Base-by-base conservation (phyloP, 768 basidiomycete species). In the Mycena haematopus region DNA sequence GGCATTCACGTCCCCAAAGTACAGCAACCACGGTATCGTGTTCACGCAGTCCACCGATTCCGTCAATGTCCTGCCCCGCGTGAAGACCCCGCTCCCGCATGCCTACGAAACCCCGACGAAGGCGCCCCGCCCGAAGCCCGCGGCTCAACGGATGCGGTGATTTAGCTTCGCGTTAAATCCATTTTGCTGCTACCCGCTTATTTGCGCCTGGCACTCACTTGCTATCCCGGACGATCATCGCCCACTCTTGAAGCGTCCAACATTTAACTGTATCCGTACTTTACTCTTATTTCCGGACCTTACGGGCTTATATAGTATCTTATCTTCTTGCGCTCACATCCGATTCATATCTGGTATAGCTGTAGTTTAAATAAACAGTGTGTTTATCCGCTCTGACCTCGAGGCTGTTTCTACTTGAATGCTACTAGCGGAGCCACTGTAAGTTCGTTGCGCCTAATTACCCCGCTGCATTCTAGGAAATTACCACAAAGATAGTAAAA, bases 1-100 rank as follows among this genome's bases (percentile, higher is more conserved):
- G 65, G 75, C 73, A 17, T 75, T 73, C 60, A 76, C 75, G 38
- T 72, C 73, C 9, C 70, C 67, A 14, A 72, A 70, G 36, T 71
- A 69, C 62, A 69, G 72, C 52, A 71, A 72, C 50, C 70, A 75
- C 62, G 73, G 73, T 14, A 45, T 74, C 19, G 66, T 70, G 4
- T 74, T 75, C 68, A 58, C 53, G 51, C 62, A 67, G 46, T 66
- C 66, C 10, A 64, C 70, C 50, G 66, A 67, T 19, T 60, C 58
- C 6, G 55, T 67, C 6, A 54, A 64, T 52, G 31, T 54, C 25
- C 54, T 64, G 1, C 59, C 65, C 6, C 57, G 52, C 36, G 52
- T 55, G 38, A 63, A 63, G 36, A 42, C 33, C 25, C 56, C 56
- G 6, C 21, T 55, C 2, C 60, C 53, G 17, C 25, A 38, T 7